phyloP scores from a whole-genome alignment of 768 basidiomycete species.

The Lactifluus subvellereus region DNA sequence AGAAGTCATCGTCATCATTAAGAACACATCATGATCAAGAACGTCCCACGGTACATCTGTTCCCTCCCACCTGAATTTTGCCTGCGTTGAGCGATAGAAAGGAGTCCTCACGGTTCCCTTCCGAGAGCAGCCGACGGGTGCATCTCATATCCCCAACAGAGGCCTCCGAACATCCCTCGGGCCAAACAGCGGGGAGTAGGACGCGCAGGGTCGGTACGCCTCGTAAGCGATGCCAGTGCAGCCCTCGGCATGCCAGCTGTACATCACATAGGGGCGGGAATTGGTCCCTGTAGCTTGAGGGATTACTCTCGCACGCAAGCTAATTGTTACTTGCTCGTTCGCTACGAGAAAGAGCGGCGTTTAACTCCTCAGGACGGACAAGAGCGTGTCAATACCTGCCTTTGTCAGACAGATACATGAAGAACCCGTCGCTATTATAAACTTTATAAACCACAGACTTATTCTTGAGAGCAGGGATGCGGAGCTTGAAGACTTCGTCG shows the following conservation, averaged over 20 bases:
- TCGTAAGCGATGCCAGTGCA: constrained; percentile 4
- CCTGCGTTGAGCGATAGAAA: neutral
- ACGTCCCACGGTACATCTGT: too few relatives aligned
- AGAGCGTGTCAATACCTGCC: neutral
- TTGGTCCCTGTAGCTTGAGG: neutral
- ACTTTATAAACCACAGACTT: too few relatives aligned
- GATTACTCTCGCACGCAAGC: neutral
- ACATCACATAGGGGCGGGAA: neutral
- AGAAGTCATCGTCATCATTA: too few relatives aligned
- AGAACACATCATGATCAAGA: too few relatives aligned
- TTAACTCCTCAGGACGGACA: neutral
- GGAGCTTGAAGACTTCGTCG: too few relatives aligned
- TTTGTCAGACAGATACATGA: constrained; percentile 12
- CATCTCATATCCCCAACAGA: neutral
- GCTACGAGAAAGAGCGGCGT: neutral
- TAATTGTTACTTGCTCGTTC: constrained; percentile 1
- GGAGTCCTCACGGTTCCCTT: constrained; percentile 4
- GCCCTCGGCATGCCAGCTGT: constrained; percentile 9
- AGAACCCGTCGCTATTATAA: neutral
- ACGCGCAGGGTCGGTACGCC: neutral
- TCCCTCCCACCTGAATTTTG: too few relatives aligned
- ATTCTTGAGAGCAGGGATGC: too few relatives aligned
- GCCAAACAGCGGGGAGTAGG: constrained; percentile 8
- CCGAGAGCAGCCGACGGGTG: neutral
- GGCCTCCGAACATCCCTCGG: too few relatives aligned